A percentile compares a stretch with the other conserved stretches of the same genome.
These are phyloP conservation scores for Gentiana straminea DNA, from an alignment of 257 asterid species.

Conservation along the genomic window DNA sequence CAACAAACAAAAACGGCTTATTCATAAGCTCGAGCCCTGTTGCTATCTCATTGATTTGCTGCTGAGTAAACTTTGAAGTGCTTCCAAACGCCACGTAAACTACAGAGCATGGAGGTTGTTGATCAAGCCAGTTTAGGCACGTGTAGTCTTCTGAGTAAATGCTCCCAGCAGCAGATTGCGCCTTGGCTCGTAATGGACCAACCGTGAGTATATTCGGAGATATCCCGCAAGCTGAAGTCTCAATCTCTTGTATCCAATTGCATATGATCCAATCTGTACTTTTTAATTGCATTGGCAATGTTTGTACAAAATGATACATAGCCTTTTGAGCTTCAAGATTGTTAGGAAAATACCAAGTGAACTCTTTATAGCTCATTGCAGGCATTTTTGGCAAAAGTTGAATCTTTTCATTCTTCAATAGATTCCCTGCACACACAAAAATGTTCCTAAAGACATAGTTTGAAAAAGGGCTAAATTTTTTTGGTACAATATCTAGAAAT, in stretches of 20 bases:
- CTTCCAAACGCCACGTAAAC: slow-evolving; percentile 59
- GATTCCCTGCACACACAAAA: slow-evolving; percentile 23
- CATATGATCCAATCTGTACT: slow-evolving; percentile 34
- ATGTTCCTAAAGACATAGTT: too few relatives aligned
- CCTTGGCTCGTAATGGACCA: slow-evolving; percentile 39
- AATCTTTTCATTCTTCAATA: slow-evolving; percentile 24
- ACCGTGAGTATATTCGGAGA: slow-evolving; percentile 30
- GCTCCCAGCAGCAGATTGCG: slow-evolving; percentile 24
- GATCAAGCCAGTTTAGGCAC: slow-evolving; percentile 53
- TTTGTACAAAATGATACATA: slow-evolving; percentile 13
- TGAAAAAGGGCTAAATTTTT: background rate
- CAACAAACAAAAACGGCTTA: slow-evolving; percentile 51
- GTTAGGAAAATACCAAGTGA: slow-evolving; percentile 39
- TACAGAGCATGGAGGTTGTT: slow-evolving; percentile 34
- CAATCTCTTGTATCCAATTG: slow-evolving; percentile 40
- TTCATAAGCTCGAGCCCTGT: slow-evolving; percentile 35
- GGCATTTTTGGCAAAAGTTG: slow-evolving; percentile 26
- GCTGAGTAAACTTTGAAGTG: slow-evolving; percentile 28
- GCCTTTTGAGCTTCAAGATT: slow-evolving; percentile 18
- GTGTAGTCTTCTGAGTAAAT: slow-evolving; percentile 34
- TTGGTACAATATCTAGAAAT: background rate
- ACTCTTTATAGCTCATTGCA: slow-evolving; percentile 24
- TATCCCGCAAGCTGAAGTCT: slow-evolving; percentile 12
- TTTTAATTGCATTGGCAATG: background rate
- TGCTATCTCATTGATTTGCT: slow-evolving; percentile 40